These are phyloP conservation scores for Mortierella sp. DNA, from an alignment of 371 early-diverging fungal species.

Conservation along the genomic window DNA sequence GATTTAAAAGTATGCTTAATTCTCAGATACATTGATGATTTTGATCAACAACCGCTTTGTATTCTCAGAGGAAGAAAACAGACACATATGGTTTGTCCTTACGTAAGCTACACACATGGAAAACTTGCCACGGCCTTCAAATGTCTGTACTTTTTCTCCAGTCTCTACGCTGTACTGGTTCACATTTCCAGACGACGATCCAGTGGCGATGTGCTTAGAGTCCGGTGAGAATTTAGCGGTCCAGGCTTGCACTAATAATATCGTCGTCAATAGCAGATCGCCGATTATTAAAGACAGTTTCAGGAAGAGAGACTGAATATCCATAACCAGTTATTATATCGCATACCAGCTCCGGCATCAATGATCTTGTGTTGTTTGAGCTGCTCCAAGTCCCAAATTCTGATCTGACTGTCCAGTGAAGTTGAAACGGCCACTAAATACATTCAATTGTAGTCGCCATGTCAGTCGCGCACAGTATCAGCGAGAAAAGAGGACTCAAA, in stretches of 20 bases:
- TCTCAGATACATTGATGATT: not conserved
- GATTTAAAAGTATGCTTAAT: not conserved
- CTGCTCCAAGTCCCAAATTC: constrained; percentile 81
- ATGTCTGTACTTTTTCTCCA: constrained; percentile 69
- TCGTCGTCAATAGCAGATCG: not conserved
- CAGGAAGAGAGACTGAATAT: not conserved
- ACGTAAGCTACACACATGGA: constrained; percentile 84
- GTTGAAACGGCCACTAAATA: constrained; percentile 76
- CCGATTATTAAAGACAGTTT: not conserved
- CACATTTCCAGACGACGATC: constrained; percentile 81
- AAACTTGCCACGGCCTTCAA: constrained; percentile 82
- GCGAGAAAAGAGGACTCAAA: not conserved
- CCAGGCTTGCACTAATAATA: constrained; percentile 75
- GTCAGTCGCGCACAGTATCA: not conserved
- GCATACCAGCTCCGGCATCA: constrained; percentile 71
- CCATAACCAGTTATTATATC: not conserved
- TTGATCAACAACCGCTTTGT: not conserved
- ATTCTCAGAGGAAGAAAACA: not conserved
- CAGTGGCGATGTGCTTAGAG: constrained; percentile 77
- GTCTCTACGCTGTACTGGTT: constrained; percentile 76
- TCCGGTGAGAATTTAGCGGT: constrained; percentile 80
- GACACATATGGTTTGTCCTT: constrained; percentile 25
- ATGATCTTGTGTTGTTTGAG: constrained; percentile 66
- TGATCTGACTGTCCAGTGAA: constrained; percentile 85
- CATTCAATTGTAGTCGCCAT: not conserved